Evolutionary conservation across 225 moss, liverwort and hornwort species (phyloP).

Genomic region (Physcomitrellopsis africana): DNA sequence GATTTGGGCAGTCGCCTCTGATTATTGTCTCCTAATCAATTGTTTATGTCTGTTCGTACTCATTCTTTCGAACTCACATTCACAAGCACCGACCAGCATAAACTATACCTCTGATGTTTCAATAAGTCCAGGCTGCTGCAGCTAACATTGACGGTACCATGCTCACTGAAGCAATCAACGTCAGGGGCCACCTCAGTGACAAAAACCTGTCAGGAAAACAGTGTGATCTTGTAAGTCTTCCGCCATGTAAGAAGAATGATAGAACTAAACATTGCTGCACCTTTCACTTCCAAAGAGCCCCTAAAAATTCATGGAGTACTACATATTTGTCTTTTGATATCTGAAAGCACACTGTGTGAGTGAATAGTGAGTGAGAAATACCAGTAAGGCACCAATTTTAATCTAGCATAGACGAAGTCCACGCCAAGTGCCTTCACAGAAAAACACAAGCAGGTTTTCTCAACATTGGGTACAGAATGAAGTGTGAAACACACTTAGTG

Average conservation of each 20-base stretch:
- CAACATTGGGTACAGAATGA: constrained; percentile 3
- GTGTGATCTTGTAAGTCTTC: constrained; percentile 16
- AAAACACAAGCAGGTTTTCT: not conserved
- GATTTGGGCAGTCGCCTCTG: no score
- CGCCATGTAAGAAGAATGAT: not conserved
- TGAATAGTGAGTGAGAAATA: constrained; percentile 31
- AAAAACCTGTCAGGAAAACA: constrained; percentile 68
- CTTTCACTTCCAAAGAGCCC: constrained; percentile 17
- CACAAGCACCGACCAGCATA: not conserved
- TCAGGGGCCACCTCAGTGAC: constrained; percentile 77
- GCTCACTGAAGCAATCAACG: constrained; percentile 75
- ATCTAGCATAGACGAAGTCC: constrained; percentile 75
- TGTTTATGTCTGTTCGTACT: not conserved
- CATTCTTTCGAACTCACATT: not conserved
- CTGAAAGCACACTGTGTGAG: not conserved
- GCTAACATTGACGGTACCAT: constrained; percentile 78
- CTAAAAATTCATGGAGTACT: constrained; percentile 6
- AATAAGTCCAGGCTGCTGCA: constrained; percentile 41
- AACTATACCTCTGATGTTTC: not conserved
- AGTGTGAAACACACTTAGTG: constrained; percentile 6
- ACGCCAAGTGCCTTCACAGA: constrained; percentile 74
- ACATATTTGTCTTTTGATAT: not conserved
- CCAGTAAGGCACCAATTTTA: constrained; percentile 82
- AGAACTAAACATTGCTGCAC: constrained; percentile 16
- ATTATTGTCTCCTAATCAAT: no score